These are phyloP conservation scores for Volvox reticuliferus DNA, from an alignment of 139 green algal genomes.

Conservation along the genomic window DNA sequence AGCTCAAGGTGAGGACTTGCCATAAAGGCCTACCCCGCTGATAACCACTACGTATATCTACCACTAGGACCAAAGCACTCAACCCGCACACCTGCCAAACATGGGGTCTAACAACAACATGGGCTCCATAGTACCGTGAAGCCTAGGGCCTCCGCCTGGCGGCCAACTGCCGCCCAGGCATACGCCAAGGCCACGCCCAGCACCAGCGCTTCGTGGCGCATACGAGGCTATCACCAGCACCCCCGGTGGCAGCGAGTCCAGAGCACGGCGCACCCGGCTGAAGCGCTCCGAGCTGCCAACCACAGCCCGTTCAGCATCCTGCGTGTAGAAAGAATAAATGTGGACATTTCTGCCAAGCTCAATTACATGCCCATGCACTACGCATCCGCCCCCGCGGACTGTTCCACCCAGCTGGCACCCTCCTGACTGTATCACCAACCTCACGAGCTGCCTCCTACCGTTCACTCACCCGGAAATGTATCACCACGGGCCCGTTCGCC, in stretches of 20 bases:
- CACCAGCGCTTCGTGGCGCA: background rate
- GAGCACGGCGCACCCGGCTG: background rate
- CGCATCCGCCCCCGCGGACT: no score
- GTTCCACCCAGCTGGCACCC: no score
- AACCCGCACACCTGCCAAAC: conserved; percentile 12
- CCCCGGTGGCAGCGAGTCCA: conserved; percentile 6
- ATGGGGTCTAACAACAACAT: conserved; percentile 1
- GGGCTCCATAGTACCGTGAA: conserved; percentile 1
- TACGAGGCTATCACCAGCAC: conserved; percentile 22
- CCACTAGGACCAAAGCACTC: no score
- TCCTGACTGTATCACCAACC: no score
- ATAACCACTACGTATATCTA: no score
- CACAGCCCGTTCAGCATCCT: conserved; percentile 11
- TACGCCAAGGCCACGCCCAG: background rate
- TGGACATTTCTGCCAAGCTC: no score
- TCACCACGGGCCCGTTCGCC: conserved; percentile 21
- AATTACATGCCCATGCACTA: no score
- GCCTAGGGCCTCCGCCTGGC: background rate
- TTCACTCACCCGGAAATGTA: conserved; percentile 47
- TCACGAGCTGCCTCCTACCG: no score
- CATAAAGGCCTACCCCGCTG: no score
- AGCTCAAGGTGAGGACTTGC: no score
- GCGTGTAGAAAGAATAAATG: no score
- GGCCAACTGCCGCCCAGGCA: background rate
- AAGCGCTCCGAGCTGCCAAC: background rate